Percentiles rank a stretch among this genome's conserved stretches.
Conservation (phyloP, 331 rosid genomes). For the Malus hybrid region DNA sequence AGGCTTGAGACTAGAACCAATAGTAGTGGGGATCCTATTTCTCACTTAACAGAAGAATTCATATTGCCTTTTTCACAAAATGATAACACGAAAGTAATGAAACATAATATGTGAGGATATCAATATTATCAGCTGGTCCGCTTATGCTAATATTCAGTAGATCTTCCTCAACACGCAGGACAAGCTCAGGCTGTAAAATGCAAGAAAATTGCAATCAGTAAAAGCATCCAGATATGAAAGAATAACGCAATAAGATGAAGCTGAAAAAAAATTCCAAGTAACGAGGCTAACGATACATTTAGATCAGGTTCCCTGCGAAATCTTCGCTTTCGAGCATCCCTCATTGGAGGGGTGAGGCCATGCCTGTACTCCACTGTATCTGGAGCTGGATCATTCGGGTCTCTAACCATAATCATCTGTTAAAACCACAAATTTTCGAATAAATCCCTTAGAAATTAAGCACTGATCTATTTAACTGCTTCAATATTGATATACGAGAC, state of each 20-base stretch:
- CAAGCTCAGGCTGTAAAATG: slow-evolving; percentile 87
- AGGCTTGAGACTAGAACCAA: not conserved
- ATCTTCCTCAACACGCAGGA: slow-evolving; percentile 88
- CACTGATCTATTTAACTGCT: not conserved
- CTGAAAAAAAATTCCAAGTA: not conserved
- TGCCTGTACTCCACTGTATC: slow-evolving; percentile 12
- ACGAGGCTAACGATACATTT: slow-evolving; percentile 32
- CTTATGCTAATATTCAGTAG: slow-evolving; percentile 71
- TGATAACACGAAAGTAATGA: slow-evolving; percentile 5
- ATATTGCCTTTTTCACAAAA: not conserved
- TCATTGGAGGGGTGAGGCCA: slow-evolving; percentile 35
- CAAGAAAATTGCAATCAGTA: slow-evolving; percentile 2
- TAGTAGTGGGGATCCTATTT: not conserved
- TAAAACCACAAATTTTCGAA: not conserved
- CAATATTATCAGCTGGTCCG: slow-evolving; percentile 63
- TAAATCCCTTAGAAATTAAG: not conserved
- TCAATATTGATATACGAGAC: not conserved
- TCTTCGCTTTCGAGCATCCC: slow-evolving; percentile 95
- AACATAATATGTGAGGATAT: slow-evolving; percentile 49
- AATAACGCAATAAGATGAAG: not conserved
- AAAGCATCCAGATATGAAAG: not conserved
- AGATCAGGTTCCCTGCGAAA: slow-evolving; percentile 96
- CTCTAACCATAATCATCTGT: slow-evolving; percentile 79
- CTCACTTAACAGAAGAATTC: not conserved
- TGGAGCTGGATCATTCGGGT: slow-evolving; percentile 44